These are phyloP conservation scores for Hericium coralloides DNA, from an alignment of 768 basidiomycete species.

Conservation along the genomic window DNA sequence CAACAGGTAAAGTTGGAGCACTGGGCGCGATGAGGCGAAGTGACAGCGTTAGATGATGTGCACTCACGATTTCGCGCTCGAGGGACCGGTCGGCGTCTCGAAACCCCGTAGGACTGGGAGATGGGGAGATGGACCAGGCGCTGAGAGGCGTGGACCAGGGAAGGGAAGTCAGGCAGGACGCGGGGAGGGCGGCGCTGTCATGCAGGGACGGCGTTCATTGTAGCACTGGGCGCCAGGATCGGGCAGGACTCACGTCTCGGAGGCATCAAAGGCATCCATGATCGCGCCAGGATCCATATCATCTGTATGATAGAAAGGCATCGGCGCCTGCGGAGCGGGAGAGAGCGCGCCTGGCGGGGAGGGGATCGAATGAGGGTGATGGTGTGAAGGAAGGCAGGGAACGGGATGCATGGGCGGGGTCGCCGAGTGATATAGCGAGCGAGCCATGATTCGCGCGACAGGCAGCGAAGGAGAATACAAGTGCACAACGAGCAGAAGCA, in stretches of 20 bases:
- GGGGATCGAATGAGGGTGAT: too few species aligned
- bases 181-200: too few species aligned
- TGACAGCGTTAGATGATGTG: neutral
- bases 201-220: too few species aligned
- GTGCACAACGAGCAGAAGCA: too few species aligned
- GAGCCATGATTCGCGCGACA: too few species aligned
- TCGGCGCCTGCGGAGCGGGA: neutral
- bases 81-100: slow-evolving; percentile 1
- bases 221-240: too few species aligned
- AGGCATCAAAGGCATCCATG: neutral
- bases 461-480: too few species aligned
- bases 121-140: neutral
- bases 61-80: slow-evolving; percentile 15
- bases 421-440: too few species aligned
- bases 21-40: slow-evolving; percentile 13
- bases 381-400: too few species aligned
- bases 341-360: neutral
- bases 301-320: neutral
- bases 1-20: slow-evolving; percentile 43
- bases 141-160: neutral
- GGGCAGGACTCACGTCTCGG: too few species aligned
- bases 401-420: too few species aligned
- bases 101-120: slow-evolving; percentile 1
- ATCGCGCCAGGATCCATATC: neutral
- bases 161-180: neutral